Base-by-base conservation (phyloP, 2,329 filamentous ascomycete genomes). In the Ascochyta koolunga region DNA sequence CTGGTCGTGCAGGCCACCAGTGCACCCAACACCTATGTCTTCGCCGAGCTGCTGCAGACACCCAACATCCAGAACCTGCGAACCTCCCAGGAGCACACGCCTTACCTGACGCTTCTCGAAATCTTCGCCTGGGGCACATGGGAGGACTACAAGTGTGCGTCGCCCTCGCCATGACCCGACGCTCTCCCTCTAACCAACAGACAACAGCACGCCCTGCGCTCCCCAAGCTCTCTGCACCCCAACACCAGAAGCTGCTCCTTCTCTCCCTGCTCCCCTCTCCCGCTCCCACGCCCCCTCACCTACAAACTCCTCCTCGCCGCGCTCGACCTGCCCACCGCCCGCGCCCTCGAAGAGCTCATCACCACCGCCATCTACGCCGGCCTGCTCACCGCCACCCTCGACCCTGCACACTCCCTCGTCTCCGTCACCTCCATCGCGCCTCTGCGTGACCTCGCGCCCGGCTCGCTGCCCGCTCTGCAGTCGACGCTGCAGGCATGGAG, bases 61-160 rank as follows among this genome's bases (percentile, higher is more conserved):
- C 86, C 90, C 0, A 86, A 91, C 65, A 87, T 98, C 62, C 89
- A 95, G 75, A 82, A 85, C 11, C 86, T 98, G 38, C 76, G 80
- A 22, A 77, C 77, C 33, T 80, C 85, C n/a, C 71, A 82, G 31
- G 89, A 96, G 42, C 85, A 88, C 66, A 78, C 81, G 6, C 65
- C 75, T 35, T 79, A 91, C 75, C 81, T 95, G 44, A 84, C 80
- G 1, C 83, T 96, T 13, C 87, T 99, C 38, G 84, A 93, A 75
- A 88, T 96, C 67, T 99, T 99, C 77, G 90, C 92, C 54, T 91
- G 95, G 82, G 95, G 93, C 56, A 96, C 91, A 55, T 97, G 91
- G 80, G 79, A 84, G 55, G 85, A 88, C 65, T 97, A 96, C 79
- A 81, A 83, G 72, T 71, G 85, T 86, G 69, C 50, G 71, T 56